Conservation (phyloP, 768 basidiomycete species). For the Boletus subcaerulescens region DNA sequence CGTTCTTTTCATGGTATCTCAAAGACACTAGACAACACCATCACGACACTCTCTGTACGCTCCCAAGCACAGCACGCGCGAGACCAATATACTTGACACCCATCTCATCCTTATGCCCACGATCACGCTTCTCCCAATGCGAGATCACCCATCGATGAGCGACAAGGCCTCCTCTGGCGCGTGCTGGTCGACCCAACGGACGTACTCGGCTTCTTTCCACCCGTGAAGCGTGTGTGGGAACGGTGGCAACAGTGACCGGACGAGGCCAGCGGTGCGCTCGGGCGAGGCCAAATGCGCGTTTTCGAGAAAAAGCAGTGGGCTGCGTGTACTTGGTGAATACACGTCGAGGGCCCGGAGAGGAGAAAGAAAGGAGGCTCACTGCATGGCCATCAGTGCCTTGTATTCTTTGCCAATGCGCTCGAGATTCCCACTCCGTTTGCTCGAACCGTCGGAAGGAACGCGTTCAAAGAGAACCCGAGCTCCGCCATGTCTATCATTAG, state of each 20-base stretch:
- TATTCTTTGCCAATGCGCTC: slow-evolving; percentile 87
- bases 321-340: slow-evolving; percentile 26
- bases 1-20: too few relatives aligned
- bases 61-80: slow-evolving; percentile 56
- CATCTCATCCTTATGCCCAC: slow-evolving; percentile 42
- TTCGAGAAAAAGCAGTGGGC: slow-evolving; percentile 88
- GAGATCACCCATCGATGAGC: slow-evolving; percentile 79
- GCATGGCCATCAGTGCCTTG: slow-evolving; percentile 76
- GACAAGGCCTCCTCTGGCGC: slow-evolving; percentile 74
- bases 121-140: slow-evolving; percentile 76
- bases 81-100: slow-evolving; percentile 65
- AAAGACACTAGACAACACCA: too few relatives aligned
- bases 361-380: slow-evolving; percentile 51
- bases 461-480: slow-evolving; percentile 86
- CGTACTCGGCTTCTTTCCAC: slow-evolving; percentile 96
- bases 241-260: slow-evolving; percentile 78
- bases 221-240: slow-evolving; percentile 89
- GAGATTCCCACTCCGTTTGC: slow-evolving; percentile 62
- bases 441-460: slow-evolving; percentile 62
- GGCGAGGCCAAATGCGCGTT: slow-evolving; percentile 64
- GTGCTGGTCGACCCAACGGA: slow-evolving; percentile 94
- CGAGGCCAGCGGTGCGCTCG: slow-evolving; percentile 70
- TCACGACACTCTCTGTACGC: slow-evolving; percentile 28
- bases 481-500: slow-evolving; percentile 95
- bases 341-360: too few relatives aligned